Evolutionary conservation across 2,329 filamentous ascomycete species (phyloP).

Genomic region (Fusarium robinianum): DNA sequence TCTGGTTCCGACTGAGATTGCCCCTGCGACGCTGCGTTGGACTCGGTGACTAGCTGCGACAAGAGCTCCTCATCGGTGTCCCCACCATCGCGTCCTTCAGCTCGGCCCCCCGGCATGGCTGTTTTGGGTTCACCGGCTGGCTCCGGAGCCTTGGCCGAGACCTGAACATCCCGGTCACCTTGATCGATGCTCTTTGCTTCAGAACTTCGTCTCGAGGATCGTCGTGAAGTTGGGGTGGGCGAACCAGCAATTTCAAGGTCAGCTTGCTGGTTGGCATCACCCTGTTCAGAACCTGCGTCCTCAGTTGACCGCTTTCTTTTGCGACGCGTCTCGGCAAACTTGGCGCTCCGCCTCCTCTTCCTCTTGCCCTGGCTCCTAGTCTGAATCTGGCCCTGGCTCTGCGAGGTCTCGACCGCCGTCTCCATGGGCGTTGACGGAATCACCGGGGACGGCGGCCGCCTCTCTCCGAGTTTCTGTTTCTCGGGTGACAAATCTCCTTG

Average conservation of each 20-base stretch:
- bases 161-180: constrained; percentile 15
- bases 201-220: constrained; percentile 32
- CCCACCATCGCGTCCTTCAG: constrained; percentile 30
- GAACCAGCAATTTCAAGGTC: constrained; percentile 22
- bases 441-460: constrained; percentile 20
- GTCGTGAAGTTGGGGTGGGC: constrained; percentile 26
- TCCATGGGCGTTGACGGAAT: constrained; percentile 35
- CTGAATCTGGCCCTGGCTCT: constrained; percentile 13
- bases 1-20: constrained; percentile 34
- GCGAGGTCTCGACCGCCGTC: constrained; percentile 8
- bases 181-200: constrained; percentile 23
- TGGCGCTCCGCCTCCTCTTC: constrained; percentile 38
- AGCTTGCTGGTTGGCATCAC: constrained; percentile 25
- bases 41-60: constrained; percentile 49
- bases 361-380: constrained; percentile 29
- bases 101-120: background rate
- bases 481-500: constrained; percentile 27
- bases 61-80: constrained; percentile 49
- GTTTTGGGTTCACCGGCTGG: constrained; percentile 5
- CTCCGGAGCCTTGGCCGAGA: constrained; percentile 13
- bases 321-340: constrained; percentile 29
- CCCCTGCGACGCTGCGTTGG: constrained; percentile 45
- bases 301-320: constrained; percentile 40
- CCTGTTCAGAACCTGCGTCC: constrained; percentile 17
- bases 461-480: constrained; percentile 16